Evolutionary conservation across 805 yeast species (phyloP), one percentile per base, ranked within the genome.

Genomic region (Kluyveromyces wickerhamii): DNA sequence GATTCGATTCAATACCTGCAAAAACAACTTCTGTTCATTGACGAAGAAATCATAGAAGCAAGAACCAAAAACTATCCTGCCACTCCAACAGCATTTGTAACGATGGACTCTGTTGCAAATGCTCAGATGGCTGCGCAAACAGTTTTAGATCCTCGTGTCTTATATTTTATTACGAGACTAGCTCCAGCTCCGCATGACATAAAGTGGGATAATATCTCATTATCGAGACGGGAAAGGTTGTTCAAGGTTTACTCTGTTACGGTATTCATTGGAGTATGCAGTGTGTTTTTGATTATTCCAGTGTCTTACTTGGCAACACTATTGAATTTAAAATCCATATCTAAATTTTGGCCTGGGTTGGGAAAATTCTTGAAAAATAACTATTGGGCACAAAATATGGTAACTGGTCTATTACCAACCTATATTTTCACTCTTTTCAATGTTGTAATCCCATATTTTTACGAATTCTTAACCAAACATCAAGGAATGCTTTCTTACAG

Each of bases 51-150:
- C 31, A 29, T 53, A 5, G 62, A 66, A 18, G 83, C 89, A 2
- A 69, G 95, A 35, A 63, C 61, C 20, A 67, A 77, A 34, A 81
- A 80, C 42, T 84, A 77, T 49, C 75, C 84, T 0, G 80, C 95
- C 1, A 84, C 94, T 0, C 86, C 94, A 19, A 80, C 89, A 3
- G 96, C 97, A 0, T 89, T 89, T 58, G 76, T 89, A 7, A 92
- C 97, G 0, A 83, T 89, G 95, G 89, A 84, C 44, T 73, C 92
- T 1, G 96, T 87, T 3, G 95, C 96, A 0, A 79, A 87, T 45
- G 96, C 97, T 2, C 98, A 89, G 56, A 80, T 87, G 84, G 79
- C 92, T 19, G 96, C 96, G 0, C 98, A 92, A 56, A 92, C 96
- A 0, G 88, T 89, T 0, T 57, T 92, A 38, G 96, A 88, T 52